Evolutionary conservation across 2,329 filamentous ascomycete genomes (phyloP), one percentile per base, ranked within the genome.

Genomic region (Diaporthe longicolla): DNA sequence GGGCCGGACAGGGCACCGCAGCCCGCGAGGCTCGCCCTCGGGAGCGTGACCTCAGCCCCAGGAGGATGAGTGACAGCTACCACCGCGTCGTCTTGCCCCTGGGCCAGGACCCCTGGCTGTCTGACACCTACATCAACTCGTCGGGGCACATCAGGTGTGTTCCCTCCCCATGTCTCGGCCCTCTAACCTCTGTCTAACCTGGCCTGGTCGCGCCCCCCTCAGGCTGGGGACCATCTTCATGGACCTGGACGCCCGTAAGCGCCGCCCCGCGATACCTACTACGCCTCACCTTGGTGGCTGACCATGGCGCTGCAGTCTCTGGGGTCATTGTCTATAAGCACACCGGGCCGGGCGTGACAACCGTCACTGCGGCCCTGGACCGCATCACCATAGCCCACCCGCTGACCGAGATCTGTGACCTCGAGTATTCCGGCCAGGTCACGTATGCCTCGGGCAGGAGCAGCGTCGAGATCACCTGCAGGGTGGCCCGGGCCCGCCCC

Each of bases 71-170:
- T 32, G 92, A 94, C 79, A 93, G 91, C 82, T 93, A 92, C 80
- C 91, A 93, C 79, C 89, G 89, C 72, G 89, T 93, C 59, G 89
- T 84, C 19, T 84, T 95, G 37, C 93, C 93, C 9, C 85, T 95
- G 13, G 92, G 90, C 8, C 91, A 90, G 79, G 93, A 95, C 79
- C 92, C 93, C 69, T 95, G 92, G 92, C 85, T 95, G 17, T 87
- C 93, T 15, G 93, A 95, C 80, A 93, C 91, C 0, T 95, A 95
- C 79, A 89, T 94, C 79, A 95, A 95, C 82, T 89, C 93, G 0
- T 91, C 90, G 0, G 93, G 93, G 0, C 92, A 94, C 77, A 93
- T 95, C 77, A 87, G 92, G 87, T 89, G 81, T 82, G 89, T 77
- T 85, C 86, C 13, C 11, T 8, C 29, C 7, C n/a, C n/a, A n/a